Conservation (phyloP, 352 stramenopile genomes). For the Pythium catenulatum region DNA sequence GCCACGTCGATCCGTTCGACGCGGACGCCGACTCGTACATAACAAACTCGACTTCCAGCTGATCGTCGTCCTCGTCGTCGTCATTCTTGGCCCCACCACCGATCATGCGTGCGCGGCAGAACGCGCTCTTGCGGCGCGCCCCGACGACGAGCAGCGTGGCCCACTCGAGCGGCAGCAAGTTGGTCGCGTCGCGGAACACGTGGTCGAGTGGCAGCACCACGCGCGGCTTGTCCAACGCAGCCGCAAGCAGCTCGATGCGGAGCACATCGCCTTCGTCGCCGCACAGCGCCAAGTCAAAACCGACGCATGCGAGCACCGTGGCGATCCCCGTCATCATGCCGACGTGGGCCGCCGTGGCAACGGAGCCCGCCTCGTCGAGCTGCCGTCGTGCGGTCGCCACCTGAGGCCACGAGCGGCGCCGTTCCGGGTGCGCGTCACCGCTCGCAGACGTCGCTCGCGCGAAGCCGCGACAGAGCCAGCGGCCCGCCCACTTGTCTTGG, state of each 20-base stretch:
- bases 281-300: not conserved
- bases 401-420: slow-evolving; percentile 30
- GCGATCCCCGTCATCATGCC: slow-evolving; percentile 14
- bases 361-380: too few species aligned
- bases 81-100: not conserved
- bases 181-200: not conserved
- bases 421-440: not conserved
- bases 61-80: not conserved
- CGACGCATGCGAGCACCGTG: not conserved
- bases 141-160: not conserved
- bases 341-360: too few species aligned
- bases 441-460: not conserved
- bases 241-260: not conserved
- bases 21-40: not conserved
- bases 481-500: slow-evolving; percentile 6
- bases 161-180: slow-evolving; percentile 20
- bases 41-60: slow-evolving; percentile 14
- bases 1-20: not conserved
- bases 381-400: not conserved
- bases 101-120: not conserved
- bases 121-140: not conserved
- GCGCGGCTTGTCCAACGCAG: not conserved
- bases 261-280: not conserved
- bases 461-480: slow-evolving; percentile 24
- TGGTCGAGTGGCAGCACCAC: not conserved